Base-by-base conservation (phyloP, 352 stramenopile species). In the Globisporangium paddicum region DNA sequence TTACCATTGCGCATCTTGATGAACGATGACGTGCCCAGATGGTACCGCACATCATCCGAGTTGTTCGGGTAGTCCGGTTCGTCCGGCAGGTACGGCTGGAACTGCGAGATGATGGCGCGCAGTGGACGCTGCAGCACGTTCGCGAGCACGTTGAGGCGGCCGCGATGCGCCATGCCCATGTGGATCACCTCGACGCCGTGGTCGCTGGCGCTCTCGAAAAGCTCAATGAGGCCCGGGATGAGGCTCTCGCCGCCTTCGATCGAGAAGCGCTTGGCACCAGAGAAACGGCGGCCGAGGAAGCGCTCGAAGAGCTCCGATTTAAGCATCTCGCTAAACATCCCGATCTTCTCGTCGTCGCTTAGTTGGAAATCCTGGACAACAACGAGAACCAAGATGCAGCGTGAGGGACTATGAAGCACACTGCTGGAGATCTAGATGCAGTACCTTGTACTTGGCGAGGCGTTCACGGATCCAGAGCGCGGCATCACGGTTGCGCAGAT, bases 161-260 rank as follows among this genome's bases (percentile, higher is more conserved):
- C 97, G 55, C 97, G 87, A 75, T 99, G 98, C 19, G 97, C 93
- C 98, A 99, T 99, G 48, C 97, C 98, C 75, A 99, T 98, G 56
- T 99, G 93, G 53, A 99, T 96, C 35, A 92, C 91, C 71, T 99
- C 93, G 18, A 99, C 92, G 23, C 97, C 97, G 23, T 98, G 72
- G 49, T 98, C 92, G 57, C 85, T 97, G 5, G 95, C 96, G 41
- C 73, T 81, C 67, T 99, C 92, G 55, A 99, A 95, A 26, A 98
- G 89, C 62, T 94, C 83, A 66, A 97, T 97, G 44, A 99, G 75
- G 8, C 90, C 97, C 16, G 96, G 92, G 35, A 99, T 96, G 38
- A 99, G 83, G 13, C 88, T 93, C 82, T 99, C 97, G 32, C 89
- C 89, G 11, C 97, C 98, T 84, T 99, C 98, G 48, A 99, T 88